phyloP scores from a whole-genome alignment of 2,329 filamentous ascomycete species.

The Aspergillus amoenus region DNA sequence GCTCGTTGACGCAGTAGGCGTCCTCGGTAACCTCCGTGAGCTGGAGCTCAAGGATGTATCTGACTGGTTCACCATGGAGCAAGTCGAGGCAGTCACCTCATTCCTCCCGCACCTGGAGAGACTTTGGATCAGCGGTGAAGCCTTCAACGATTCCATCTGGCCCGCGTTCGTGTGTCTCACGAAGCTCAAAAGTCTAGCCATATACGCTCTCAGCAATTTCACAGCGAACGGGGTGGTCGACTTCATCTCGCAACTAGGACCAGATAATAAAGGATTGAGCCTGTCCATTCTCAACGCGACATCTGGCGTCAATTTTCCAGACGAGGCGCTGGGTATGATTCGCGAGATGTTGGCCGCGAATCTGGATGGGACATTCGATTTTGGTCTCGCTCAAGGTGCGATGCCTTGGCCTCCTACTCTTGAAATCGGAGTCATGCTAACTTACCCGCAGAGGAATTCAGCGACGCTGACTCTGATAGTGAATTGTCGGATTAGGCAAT shows the following conservation, averaged over 20 bases:
- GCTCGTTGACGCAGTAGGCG: slow-evolving; percentile 30
- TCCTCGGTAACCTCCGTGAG: slow-evolving; percentile 29
- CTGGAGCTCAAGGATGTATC: slow-evolving; percentile 36
- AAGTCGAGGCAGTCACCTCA: slow-evolving; percentile 28
- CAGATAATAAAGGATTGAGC: slow-evolving; percentile 29
- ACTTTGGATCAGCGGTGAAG: slow-evolving; percentile 33
- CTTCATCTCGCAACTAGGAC: slow-evolving; percentile 29
- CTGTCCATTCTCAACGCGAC: slow-evolving; percentile 30
- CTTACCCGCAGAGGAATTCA: slow-evolving; percentile 22
- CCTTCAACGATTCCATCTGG: slow-evolving; percentile 29
- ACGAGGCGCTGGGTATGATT: slow-evolving; percentile 30
- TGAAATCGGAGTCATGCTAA: slow-evolving; percentile 9
- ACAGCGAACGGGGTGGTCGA: slow-evolving; percentile 30
- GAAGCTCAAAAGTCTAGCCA: slow-evolving; percentile 28
- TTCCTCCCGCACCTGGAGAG: slow-evolving; percentile 31
- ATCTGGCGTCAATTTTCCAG: slow-evolving; percentile 21
- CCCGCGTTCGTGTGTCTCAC: slow-evolving; percentile 25
- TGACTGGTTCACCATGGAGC: slow-evolving; percentile 30
- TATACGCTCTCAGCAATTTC: slow-evolving; percentile 36
- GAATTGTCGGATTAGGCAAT: slow-evolving; percentile 16
- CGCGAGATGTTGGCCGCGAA: slow-evolving; percentile 23
- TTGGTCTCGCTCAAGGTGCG: slow-evolving; percentile 22
- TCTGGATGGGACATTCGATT: slow-evolving; percentile 27
- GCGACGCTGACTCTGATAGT: slow-evolving; percentile 19
- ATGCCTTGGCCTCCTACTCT: neutral